Base-by-base conservation (phyloP, 441 rosid species). In the Capsella rubella region DNA sequence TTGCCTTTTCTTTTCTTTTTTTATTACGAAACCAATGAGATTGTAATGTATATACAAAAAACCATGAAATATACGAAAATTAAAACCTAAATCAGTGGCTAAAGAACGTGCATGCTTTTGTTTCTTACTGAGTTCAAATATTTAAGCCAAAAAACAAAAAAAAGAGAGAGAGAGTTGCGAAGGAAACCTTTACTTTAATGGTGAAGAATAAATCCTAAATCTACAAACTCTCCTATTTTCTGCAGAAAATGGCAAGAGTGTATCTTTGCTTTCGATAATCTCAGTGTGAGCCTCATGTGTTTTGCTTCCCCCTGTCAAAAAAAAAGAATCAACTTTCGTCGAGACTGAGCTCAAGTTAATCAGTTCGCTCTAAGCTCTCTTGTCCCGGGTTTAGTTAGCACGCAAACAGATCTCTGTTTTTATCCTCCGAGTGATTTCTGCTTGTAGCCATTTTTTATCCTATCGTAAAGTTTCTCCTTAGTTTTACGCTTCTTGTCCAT, bases 401-500 rank as follows among this genome's bases (percentile, higher is more conserved):
- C 16, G 29, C 40, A 6, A 42, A 29, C 42, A 58, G 57, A 13
- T 65, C 6, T 51, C 31, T 52, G 49, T 50, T 35, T 39, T 89
- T 52, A 88, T 80, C 91, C 56, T 52, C 95, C 96, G 1, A 96
- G 91, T 45, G 97, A 82, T 66, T 87, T 91, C 82, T 96, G 99
- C 77, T 69, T 86, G 78, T 96, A 91, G 49, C 98, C 98, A 2
- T 82, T 68, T 72, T 84, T 89, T 77, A 83, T 74, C 74, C 98
- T 87, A 61, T 89, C 95, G 6, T 74, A 74, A 42, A 87, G 82
- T 80, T 89, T 93, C 84, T 90, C 97, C 73, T 82, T 87, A 0
- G 82, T 87, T 83, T 90, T 96, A 82, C 96, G 88, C 85, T 96
- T 96, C 85, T 93, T 96, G 62, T 93, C 96, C 99, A 96, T 96